Evolutionary conservation across 2,329 filamentous ascomycete genomes (phyloP), one percentile per base, ranked within the genome.

Genomic region (Periglandula ipomoeae): DNA sequence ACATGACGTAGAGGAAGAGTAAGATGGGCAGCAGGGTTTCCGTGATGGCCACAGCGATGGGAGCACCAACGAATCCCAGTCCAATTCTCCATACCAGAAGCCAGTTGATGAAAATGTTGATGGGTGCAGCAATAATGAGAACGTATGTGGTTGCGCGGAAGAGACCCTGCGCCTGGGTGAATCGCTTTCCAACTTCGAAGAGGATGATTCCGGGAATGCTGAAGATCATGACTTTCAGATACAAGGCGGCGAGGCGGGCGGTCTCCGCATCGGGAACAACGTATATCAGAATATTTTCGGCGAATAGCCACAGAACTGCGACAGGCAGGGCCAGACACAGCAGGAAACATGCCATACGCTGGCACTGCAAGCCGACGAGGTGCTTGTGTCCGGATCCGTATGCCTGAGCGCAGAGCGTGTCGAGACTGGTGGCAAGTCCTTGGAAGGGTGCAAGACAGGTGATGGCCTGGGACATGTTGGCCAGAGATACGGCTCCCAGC

Each of bases 401-500:
- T 0, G 93, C 91, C 66, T 97, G 91, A 0, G 91, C 81, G 64
- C 91, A 96, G 2, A 97, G 80, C 0, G 91, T 97, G 66, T 97
- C 91, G 34, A 97, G 73, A 54, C 85, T 88, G 4, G 91, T 97
- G 1, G 89, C 85, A 13, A 97, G 75, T n/a, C 89, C 86, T 61
- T 89, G 85, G 61, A 87, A 85, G 15, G 87, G 81, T 0, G 84
- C 85, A 58, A 86, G 84, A 50, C 85, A 87, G 13, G 79, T 86
- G 56, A 93, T 90, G 54, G 82, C 88, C 24, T 84, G 84, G 2
- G 85, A 87, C 87, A 91, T 91, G 58, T 82, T 82, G 52, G 70
- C 69, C 57, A 72, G 59, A 24, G 68, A 71, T 22, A 72, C 69
- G 43, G 70, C 70, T 23, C 69, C 70, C 2, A 72, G 64, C 53